These are phyloP conservation scores for Penicillium daleae DNA, from an alignment of 495 filamentous ascomycete genomes.

Conservation along the genomic window DNA sequence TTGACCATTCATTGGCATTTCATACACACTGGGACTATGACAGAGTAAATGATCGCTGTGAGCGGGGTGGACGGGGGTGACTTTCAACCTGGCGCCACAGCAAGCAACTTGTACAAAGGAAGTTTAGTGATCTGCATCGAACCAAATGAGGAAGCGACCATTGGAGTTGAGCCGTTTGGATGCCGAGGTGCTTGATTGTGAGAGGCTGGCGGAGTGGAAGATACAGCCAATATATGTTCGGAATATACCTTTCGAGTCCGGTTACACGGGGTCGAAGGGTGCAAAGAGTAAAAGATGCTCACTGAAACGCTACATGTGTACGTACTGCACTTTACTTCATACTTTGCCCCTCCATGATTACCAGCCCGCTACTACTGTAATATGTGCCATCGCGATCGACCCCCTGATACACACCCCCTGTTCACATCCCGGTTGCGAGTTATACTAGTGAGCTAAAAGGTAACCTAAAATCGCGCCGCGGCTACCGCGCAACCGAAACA, in stretches of 20 bases:
- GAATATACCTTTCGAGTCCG: background rate
- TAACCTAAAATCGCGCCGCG: conserved; percentile 13
- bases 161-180: conserved; percentile 6
- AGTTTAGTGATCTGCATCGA: conserved; percentile 18
- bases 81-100: conserved; percentile 5
- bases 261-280: background rate
- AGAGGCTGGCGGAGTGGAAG: background rate
- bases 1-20: conserved; percentile 5
- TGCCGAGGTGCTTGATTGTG: conserved; percentile 2
- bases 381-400: background rate
- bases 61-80: conserved; percentile 15
- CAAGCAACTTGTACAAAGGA: background rate
- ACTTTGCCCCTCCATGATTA: background rate
- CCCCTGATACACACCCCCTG: background rate
- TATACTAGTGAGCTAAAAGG: background rate
- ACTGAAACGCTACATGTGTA: too few relatives aligned
- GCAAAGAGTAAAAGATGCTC: background rate
- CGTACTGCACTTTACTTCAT: background rate
- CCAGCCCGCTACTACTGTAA: background rate
- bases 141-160: conserved; percentile 15
- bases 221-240: background rate
- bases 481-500: conserved; percentile 25
- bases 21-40: background rate
- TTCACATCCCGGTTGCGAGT: background rate
- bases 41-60: conserved; percentile 6